These are phyloP conservation scores for Penicillium brevicompactum DNA, from an alignment of 2,329 filamentous ascomycete species.

Conservation along the genomic window DNA sequence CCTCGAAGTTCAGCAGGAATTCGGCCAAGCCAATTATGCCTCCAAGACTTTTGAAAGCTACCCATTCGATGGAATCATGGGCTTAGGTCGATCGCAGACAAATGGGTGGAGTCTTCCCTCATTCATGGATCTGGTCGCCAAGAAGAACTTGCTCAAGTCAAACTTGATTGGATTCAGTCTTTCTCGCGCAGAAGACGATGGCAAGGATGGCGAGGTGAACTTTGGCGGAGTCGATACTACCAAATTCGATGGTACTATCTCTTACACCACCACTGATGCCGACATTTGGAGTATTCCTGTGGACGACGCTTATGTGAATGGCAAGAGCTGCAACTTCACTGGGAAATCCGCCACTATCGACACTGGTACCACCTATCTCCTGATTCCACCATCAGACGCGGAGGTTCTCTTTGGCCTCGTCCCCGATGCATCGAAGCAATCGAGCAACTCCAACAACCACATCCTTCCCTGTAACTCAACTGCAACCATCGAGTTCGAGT, in stretches of 20 bases:
- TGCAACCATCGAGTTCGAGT: conserved; percentile 63
- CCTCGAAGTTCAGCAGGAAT: conserved; percentile 64
- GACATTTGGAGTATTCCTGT: conserved; percentile 74
- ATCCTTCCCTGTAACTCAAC: conserved; percentile 72
- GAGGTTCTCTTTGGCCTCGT: conserved; percentile 68
- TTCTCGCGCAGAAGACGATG: conserved; percentile 65
- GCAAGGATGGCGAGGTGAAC: conserved; percentile 73
- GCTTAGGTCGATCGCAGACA: conserved; percentile 66
- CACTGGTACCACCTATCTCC: conserved; percentile 78
- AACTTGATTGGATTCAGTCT: conserved; percentile 74
- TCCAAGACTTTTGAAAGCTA: conserved; percentile 75
- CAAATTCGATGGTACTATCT: conserved; percentile 69
- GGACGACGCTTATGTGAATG: conserved; percentile 66
- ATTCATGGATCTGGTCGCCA: conserved; percentile 65
- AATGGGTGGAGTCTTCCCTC: conserved; percentile 58
- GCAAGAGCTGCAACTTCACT: conserved; percentile 56
- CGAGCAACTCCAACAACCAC: conserved; percentile 61
- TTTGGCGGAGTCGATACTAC: conserved; percentile 71
- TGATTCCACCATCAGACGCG: conserved; percentile 70
- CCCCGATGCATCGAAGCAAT: conserved; percentile 56
- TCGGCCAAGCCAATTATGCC: conserved; percentile 72
- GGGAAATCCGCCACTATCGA: conserved; percentile 72
- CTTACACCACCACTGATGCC: conserved; percentile 61
- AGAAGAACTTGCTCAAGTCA: conserved; percentile 58
- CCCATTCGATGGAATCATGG: conserved; percentile 85